Evolutionary conservation across 1,284 basidiomycete species (phyloP), one percentile per base, ranked within the genome.

Genomic region (Sporisorium scitamineum): DNA sequence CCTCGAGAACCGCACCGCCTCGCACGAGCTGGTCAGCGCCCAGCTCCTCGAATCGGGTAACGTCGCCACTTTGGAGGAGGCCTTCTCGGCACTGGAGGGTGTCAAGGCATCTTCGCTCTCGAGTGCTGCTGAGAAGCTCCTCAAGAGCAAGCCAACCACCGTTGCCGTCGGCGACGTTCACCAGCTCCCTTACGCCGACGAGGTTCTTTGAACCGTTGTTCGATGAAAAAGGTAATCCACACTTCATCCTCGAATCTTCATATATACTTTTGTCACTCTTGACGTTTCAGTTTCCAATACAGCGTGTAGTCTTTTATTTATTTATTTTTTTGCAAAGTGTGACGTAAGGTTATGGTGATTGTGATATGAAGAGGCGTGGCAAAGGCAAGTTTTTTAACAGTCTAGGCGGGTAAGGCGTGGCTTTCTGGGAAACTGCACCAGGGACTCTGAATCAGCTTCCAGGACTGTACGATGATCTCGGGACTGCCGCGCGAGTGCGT

Each of bases 101-200:
- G 83, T 85, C 37, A 73, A 77, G 53, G 70, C 81, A 10, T 37
- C 34, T 22, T 66, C 70, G 51, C 66, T 85, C 20, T 59, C 70
- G 20, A 70, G 61, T 5, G 74, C 70, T 5, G 83, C 76, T 16
- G 77, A 76, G 53, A 79, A 80, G 64, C 55, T 81, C 27, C 79
- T 85, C 63, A 83, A 83, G 80, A 76, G 68, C 78, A 84, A 81
- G 77, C 75, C 84, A 10, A 84, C 84, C 20, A 73, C 81, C 11
- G 81, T 84, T 6, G 84, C 79, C 13, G 78, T 85, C 8, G 84
- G 84, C 54, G 70, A 84, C 54, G 77, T 85, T 27, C 75, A 82
- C 70, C 45, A 66, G 54, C 75, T 85, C 13, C 84, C 84, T 22
- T 85, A 84, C 61, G 84, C 80, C 14, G 84, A 84, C 61, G 81